A percentile compares a stretch with the other conserved stretches of the same genome.
Evolutionary conservation across 1,284 basidiomycete genomes (phyloP).

Genomic region (Trichosporon asahii): DNA sequence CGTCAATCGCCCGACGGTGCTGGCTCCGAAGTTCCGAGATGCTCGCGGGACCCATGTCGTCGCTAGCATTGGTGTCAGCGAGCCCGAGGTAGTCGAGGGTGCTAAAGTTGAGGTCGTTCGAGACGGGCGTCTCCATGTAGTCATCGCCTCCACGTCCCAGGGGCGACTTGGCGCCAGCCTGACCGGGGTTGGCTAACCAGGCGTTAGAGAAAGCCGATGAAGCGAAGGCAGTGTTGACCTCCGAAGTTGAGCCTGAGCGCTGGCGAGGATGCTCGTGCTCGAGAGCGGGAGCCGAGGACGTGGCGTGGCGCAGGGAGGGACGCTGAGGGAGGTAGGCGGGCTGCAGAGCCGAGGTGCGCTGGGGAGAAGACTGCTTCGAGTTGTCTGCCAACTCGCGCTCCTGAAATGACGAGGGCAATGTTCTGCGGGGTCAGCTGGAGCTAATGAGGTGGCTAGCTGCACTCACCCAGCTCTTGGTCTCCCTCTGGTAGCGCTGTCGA

Average conservation of each 20-base stretch:
- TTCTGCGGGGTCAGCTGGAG: constrained; percentile 29
- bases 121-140: constrained; percentile 53
- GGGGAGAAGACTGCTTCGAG: constrained; percentile 7
- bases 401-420: constrained; percentile 48
- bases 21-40: constrained; percentile 79
- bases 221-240: constrained; percentile 86
- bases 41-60: constrained; percentile 63
- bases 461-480: constrained; percentile 51
- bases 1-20: constrained; percentile 76
- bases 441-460: neutral
- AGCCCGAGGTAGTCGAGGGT: constrained; percentile 92
- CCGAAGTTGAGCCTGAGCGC: constrained; percentile 73
- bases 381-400: constrained; percentile 23
- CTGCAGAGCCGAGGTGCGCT: constrained; percentile 42
- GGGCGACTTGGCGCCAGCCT: constrained; percentile 31
- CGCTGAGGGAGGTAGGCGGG: constrained; percentile 49
- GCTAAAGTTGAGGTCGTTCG: constrained; percentile 82
- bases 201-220: constrained; percentile 80
- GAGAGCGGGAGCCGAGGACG: constrained; percentile 60
- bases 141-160: constrained; percentile 55
- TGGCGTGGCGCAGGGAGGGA: constrained; percentile 64
- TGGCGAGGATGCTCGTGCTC: constrained; percentile 67
- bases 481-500: constrained; percentile 54
- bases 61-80: constrained; percentile 54
- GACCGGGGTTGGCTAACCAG: constrained; percentile 64